phyloP scores from a whole-genome alignment of 202 grass and related monocot species.

The Panicum virgatum region DNA sequence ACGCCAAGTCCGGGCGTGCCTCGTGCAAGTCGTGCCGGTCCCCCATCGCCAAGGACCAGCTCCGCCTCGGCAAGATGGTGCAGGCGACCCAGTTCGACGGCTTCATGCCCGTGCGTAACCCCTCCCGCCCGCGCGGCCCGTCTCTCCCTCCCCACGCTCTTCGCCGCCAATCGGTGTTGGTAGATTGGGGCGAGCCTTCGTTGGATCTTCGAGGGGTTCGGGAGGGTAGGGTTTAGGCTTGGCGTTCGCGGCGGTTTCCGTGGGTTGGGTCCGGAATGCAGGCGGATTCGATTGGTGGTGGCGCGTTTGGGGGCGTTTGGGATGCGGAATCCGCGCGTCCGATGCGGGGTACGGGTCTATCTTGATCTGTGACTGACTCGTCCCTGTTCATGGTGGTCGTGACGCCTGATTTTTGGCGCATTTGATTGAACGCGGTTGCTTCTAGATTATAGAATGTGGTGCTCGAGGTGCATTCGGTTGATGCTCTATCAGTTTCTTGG shows the following conservation, averaged over 20 bases:
- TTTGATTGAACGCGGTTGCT: neutral
- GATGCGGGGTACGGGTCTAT: neutral
- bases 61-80: conserved; percentile 94
- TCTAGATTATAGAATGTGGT: neutral
- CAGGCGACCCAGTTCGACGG: conserved; percentile 91
- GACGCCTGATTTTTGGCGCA: conserved; percentile 2
- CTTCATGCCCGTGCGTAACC: conserved; percentile 81
- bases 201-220: neutral
- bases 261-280: neutral
- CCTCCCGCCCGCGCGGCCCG: neutral
- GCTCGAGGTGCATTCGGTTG: neutral
- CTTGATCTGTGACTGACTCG: neutral
- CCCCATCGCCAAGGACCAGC: conserved; percentile 75
- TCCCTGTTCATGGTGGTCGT: neutral
- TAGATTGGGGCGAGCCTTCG: neutral
- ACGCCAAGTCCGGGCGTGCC: conserved; percentile 89
- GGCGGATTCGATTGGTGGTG: neutral
- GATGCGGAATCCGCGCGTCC: neutral
- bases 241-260: neutral
- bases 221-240: conserved; percentile 46
- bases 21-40: conserved; percentile 90
- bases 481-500: neutral
- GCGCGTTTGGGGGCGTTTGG: neutral
- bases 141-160: neutral
- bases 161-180: neutral